Conservation (phyloP, 2,329 filamentous ascomycete species). For the Venturia carpophila region DNA sequence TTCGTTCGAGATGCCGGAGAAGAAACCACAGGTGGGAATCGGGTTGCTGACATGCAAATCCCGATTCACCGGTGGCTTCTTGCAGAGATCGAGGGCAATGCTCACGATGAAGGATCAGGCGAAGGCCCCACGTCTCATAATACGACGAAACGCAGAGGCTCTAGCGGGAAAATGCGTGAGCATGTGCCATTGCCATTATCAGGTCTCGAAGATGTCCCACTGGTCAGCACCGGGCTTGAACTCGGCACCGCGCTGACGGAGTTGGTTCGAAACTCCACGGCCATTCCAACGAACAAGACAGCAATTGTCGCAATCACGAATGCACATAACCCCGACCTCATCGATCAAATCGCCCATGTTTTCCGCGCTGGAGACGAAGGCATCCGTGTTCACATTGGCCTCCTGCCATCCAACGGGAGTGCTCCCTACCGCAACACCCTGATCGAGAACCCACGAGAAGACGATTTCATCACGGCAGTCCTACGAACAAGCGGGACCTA, state of each 20-base stretch:
- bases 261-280: constrained; percentile 20
- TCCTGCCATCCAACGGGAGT: constrained; percentile 19
- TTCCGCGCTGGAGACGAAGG: constrained; percentile 23
- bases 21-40: constrained; percentile 19
- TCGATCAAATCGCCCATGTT: constrained; percentile 22
- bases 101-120: constrained; percentile 22
- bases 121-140: constrained; percentile 20
- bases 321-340: constrained; percentile 20
- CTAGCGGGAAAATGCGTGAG: constrained; percentile 20
- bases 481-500: constrained; percentile 25
- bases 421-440: constrained; percentile 4
- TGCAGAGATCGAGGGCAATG: constrained; percentile 22
- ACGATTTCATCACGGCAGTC: constrained; percentile 24
- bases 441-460: constrained; percentile 18
- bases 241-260: constrained; percentile 21
- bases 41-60: constrained; percentile 25
- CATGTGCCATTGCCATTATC: neutral
- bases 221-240: constrained; percentile 21
- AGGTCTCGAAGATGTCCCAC: constrained; percentile 12
- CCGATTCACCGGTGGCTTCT: constrained; percentile 23
- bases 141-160: constrained; percentile 22
- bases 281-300: constrained; percentile 22
- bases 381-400: constrained; percentile 24
- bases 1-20: constrained; percentile 22
- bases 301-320: constrained; percentile 23